phyloP scores from a whole-genome alignment of 345 rosid genomes.

The Ceriops decandra region DNA sequence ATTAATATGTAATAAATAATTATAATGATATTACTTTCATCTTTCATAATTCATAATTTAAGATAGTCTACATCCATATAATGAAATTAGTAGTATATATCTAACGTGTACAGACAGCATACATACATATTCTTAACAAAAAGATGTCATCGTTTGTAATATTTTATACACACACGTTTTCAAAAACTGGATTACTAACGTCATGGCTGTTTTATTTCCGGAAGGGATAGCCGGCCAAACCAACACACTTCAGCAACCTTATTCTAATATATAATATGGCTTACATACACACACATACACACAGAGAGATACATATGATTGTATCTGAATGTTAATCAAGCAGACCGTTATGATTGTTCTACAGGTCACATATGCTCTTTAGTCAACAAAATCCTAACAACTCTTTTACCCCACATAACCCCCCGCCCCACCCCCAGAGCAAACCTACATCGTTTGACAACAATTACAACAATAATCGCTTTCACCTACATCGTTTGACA shows the following conservation, averaged over 20 bases:
- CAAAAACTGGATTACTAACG: background rate
- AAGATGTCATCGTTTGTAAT: too few relatives aligned
- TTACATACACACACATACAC: background rate
- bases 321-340: constrained; percentile 49
- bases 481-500: background rate
- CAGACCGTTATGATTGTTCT: constrained; percentile 75
- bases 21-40: too few relatives aligned
- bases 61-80: too few relatives aligned
- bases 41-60: too few relatives aligned
- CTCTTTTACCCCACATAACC: constrained; percentile 20
- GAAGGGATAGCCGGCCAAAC: constrained; percentile 38
- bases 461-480: background rate
- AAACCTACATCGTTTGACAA: background rate
- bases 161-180: too few relatives aligned
- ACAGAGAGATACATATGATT: constrained; percentile 22
- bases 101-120: too few relatives aligned
- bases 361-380: constrained; percentile 21
- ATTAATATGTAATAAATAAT: too few relatives aligned
- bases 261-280: constrained; percentile 6
- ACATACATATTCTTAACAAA: too few relatives aligned
- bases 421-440: background rate
- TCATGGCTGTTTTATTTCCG: constrained; percentile 9
- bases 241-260: constrained; percentile 28
- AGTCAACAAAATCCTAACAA: constrained; percentile 84
- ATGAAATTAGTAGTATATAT: too few relatives aligned